Percentiles rank a stretch among this genome's conserved stretches.
Conservation (phyloP, 441 rosid genomes). For the Adansonia madagascariensis region DNA sequence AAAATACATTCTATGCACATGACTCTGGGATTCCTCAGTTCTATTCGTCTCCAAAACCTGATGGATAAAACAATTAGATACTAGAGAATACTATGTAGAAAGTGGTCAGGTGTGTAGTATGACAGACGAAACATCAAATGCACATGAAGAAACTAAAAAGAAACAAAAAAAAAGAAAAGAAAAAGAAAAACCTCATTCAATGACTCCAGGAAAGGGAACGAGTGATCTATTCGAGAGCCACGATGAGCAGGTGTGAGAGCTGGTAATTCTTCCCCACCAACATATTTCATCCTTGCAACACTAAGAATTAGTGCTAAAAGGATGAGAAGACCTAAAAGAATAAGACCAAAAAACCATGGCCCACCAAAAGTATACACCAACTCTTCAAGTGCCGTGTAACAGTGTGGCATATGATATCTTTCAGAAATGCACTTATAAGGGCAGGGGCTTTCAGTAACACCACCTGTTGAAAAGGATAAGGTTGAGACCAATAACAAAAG, state of each 20-base stretch:
- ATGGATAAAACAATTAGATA: conserved; percentile 26
- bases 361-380: conserved; percentile 92
- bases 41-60: conserved; percentile 86
- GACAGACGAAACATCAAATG: neutral
- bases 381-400: conserved; percentile 90
- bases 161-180: neutral
- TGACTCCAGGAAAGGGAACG: conserved; percentile 91
- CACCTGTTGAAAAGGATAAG: conserved; percentile 52
- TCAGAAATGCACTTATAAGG: conserved; percentile 83
- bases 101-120: neutral
- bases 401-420: conserved; percentile 88
- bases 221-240: conserved; percentile 72
- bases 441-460: conserved; percentile 82
- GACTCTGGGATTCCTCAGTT: conserved; percentile 83
- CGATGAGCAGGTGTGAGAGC: conserved; percentile 61
- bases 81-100: conserved; percentile 7
- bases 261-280: conserved; percentile 77
- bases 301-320: conserved; percentile 86
- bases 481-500: conserved; percentile 24
- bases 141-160: neutral
- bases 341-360: conserved; percentile 83
- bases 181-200: conserved; percentile 66
- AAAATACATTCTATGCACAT: conserved; percentile 86
- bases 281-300: conserved; percentile 89
- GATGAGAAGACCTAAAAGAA: conserved; percentile 72